Evolutionary conservation across 2,329 filamentous ascomycete genomes (phyloP).

Genomic region (Neopestalotiopsis clavispora): DNA sequence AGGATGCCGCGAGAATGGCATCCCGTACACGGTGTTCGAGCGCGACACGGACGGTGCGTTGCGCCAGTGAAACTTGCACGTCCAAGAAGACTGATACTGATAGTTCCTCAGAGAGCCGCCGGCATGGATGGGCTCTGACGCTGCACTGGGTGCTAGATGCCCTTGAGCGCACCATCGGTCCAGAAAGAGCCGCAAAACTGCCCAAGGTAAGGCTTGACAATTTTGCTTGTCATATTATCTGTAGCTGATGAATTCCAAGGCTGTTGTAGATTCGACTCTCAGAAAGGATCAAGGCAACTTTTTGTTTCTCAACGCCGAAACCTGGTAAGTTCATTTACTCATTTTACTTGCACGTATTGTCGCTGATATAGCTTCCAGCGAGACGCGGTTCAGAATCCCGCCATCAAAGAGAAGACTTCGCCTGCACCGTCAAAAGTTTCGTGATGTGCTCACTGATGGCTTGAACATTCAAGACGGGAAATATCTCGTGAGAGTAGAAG

Average conservation of each 20-base stretch:
- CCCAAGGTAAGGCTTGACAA: conserved; percentile 21
- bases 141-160: conserved; percentile 60
- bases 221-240: conserved; percentile 35
- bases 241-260: conserved; percentile 42
- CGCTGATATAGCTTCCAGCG: neutral
- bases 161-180: conserved; percentile 30
- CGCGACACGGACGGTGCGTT: neutral
- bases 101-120: conserved; percentile 31
- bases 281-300: conserved; percentile 45
- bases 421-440: conserved; percentile 41
- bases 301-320: conserved; percentile 45
- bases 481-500: conserved; percentile 32
- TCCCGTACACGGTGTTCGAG: conserved; percentile 19
- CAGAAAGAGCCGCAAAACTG: conserved; percentile 24
- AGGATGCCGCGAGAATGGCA: conserved; percentile 36
- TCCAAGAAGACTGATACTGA: neutral
- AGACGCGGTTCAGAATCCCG: conserved; percentile 40
- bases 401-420: conserved; percentile 39
- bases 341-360: neutral
- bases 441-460: conserved; percentile 33
- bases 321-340: conserved; percentile 34
- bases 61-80: neutral
- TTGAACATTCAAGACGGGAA: conserved; percentile 40
- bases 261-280: conserved; percentile 32
- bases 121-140: conserved; percentile 63